Percentiles rank a stretch among this genome's conserved stretches.
phyloP scores from a whole-genome alignment of 2,329 filamentous ascomycete genomes.

The Exophiala calicioides region DNA sequence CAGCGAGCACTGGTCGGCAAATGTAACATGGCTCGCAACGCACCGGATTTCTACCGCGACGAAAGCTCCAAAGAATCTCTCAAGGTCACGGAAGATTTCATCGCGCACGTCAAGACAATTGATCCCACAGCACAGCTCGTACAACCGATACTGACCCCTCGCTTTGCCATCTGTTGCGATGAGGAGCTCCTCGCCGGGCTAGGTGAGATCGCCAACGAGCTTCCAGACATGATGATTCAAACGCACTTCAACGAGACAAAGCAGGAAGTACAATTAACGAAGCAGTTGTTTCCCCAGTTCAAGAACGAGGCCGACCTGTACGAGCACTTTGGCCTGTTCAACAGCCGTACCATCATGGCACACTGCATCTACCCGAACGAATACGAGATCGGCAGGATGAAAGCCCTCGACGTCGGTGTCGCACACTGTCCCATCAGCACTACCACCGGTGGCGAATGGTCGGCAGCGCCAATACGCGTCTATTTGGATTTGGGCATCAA shows the following conservation, averaged over 20 bases:
- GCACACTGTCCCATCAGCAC: constrained; percentile 63
- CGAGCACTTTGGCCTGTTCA: constrained; percentile 55
- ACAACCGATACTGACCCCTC: constrained; percentile 54
- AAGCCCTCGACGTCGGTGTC: constrained; percentile 52
- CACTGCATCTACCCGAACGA: constrained; percentile 62
- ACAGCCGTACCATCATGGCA: constrained; percentile 57
- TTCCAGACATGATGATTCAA: constrained; percentile 56
- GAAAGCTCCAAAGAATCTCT: constrained; percentile 25
- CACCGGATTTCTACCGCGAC: constrained; percentile 37
- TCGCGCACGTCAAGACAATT: constrained; percentile 44
- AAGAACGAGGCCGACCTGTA: constrained; percentile 61
- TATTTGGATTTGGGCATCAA: constrained; percentile 58
- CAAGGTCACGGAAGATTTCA: constrained; percentile 32
- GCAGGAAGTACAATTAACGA: constrained; percentile 57
- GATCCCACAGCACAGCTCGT: constrained; percentile 48
- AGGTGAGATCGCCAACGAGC: constrained; percentile 51
- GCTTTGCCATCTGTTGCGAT: constrained; percentile 61
- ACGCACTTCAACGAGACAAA: constrained; percentile 65
- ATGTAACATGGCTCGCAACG: constrained; percentile 62
- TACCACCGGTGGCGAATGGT: constrained; percentile 62
- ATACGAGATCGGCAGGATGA: constrained; percentile 53
- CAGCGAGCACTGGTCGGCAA: constrained; percentile 64
- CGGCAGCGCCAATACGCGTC: constrained; percentile 58
- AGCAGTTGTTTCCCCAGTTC: constrained; percentile 55
- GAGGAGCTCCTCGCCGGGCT: constrained; percentile 54